Percentiles rank a stretch among this genome's conserved stretches.
Conservation (phyloP, 225 moss, liverwort and hornwort genomes). For the Asterella californica region DNA sequence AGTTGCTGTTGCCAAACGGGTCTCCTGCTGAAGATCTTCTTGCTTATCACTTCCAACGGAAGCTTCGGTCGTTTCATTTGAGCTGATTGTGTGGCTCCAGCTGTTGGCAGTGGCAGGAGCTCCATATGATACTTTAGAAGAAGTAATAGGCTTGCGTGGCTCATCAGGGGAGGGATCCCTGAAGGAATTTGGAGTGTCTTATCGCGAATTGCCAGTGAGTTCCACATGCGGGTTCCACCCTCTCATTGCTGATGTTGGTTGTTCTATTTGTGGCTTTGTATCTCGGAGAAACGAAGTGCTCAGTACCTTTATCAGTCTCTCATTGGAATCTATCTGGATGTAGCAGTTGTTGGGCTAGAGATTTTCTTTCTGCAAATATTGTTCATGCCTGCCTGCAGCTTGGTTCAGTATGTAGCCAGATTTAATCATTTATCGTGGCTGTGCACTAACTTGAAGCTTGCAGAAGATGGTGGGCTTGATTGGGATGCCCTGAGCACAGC, state of each 20-base stretch:
- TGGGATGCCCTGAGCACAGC: constrained; percentile 70
- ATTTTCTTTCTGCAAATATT: neutral
- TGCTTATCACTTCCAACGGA: neutral
- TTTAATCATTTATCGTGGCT: constrained; percentile 8
- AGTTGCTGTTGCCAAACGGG: neutral
- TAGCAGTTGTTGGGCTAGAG: neutral
- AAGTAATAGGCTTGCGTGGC: constrained; percentile 88
- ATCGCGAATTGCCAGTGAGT: constrained; percentile 78
- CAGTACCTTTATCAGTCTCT: no score
- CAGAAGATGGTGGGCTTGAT: constrained; percentile 70
- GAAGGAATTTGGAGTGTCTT: constrained; percentile 83
- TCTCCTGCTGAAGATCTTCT: neutral
- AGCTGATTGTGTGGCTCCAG: constrained; percentile 35
- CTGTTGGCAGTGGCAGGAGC: constrained; percentile 92
- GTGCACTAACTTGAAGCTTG: constrained; percentile 44
- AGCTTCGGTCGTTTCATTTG: neutral
- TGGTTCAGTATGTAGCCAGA: neutral
- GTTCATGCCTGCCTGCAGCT: neutral
- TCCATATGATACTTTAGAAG: constrained; percentile 90
- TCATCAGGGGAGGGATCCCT: constrained; percentile 72
- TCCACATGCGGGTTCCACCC: neutral
- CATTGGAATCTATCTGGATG: neutral
- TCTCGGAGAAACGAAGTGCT: neutral
- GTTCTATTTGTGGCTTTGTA: neutral
- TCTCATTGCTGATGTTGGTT: neutral